A percentile compares a stretch with the other conserved stretches of the same genome.
phyloP scores from a whole-genome alignment of 495 filamentous ascomycete genomes.

The Penicillium crystallinum region DNA sequence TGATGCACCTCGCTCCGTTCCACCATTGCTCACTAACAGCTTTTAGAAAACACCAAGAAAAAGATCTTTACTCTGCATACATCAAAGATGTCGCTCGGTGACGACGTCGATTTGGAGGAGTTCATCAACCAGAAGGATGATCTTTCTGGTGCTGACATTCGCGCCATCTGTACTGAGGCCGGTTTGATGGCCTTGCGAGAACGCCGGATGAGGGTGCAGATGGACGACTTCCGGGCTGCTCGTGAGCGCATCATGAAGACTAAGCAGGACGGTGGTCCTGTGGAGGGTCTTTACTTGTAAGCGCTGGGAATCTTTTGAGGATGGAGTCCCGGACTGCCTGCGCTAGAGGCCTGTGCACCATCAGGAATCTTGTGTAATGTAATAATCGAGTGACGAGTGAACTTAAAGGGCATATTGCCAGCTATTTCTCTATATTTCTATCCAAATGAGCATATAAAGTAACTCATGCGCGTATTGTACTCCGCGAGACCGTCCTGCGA shows the following conservation, averaged over 20 bases:
- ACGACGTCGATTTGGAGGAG: constrained; percentile 95
- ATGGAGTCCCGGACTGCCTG: constrained; percentile 6
- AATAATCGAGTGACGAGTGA: constrained; percentile 17
- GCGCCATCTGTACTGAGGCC: constrained; percentile 96
- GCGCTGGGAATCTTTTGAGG: constrained; percentile 4
- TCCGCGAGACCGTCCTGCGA: background rate
- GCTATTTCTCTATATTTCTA: background rate
- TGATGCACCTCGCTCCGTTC: background rate
- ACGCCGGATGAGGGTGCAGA: constrained; percentile 95
- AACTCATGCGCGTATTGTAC: background rate
- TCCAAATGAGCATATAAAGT: background rate
- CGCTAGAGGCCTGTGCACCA: constrained; percentile 8
- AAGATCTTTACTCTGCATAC: constrained; percentile 99
- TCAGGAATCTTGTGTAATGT: constrained; percentile 25
- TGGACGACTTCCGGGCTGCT: constrained; percentile 93
- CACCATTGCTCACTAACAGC: constrained; percentile 24
- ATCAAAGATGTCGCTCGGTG: constrained; percentile 94
- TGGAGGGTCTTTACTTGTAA: constrained; percentile 96
- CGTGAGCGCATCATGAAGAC: constrained; percentile 96
- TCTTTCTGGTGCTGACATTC: constrained; percentile 95
- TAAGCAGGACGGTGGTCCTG: constrained; percentile 93
- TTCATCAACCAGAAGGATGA: constrained; percentile 99
- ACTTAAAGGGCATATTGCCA: constrained; percentile 4
- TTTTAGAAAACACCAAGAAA: constrained; percentile 88
- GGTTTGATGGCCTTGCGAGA: constrained; percentile 93